Conservation (phyloP, 2,329 filamentous ascomycete species). For the Geosmithia morbida region DNA sequence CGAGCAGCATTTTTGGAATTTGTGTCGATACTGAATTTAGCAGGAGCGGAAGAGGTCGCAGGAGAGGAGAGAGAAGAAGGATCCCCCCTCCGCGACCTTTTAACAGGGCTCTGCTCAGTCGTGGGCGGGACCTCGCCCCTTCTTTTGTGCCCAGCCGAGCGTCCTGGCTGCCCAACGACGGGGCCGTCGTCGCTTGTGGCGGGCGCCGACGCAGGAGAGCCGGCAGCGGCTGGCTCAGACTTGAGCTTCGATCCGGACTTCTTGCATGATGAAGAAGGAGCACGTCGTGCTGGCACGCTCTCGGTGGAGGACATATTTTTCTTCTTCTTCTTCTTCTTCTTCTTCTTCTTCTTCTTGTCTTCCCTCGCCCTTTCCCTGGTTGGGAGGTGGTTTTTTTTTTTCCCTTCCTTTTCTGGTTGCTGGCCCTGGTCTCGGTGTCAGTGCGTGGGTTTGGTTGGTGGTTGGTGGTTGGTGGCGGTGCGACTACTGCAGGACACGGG, state of each 20-base stretch:
- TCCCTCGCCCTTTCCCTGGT: no score
- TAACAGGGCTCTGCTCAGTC: conserved; percentile 13
- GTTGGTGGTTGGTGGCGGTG: no score
- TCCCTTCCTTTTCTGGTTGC: no score
- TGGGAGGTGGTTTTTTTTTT: no score
- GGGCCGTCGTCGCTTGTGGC: conserved; percentile 9
- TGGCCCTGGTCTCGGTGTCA: no score
- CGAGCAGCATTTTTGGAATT: neutral
- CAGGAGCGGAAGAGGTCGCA: neutral
- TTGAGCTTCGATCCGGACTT: conserved; percentile 50
- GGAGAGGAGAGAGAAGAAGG: neutral
- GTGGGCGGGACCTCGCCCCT: conserved; percentile 19
- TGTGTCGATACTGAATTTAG: neutral
- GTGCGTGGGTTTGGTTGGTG: no score
- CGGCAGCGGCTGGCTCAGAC: conserved; percentile 15
- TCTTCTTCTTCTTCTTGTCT: neutral
- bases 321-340: neutral
- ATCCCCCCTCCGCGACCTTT: conserved; percentile 18
- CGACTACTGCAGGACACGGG: no score
- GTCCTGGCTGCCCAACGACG: conserved; percentile 21
- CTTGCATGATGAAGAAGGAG: conserved; percentile 47
- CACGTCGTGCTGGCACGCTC: conserved; percentile 11
- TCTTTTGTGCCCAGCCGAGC: conserved; percentile 18
- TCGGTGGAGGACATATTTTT: conserved; percentile 22
- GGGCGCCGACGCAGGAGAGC: conserved; percentile 14